Conservation (phyloP, 2,329 filamentous ascomycete species). For the Epichloe aotearoae region DNA sequence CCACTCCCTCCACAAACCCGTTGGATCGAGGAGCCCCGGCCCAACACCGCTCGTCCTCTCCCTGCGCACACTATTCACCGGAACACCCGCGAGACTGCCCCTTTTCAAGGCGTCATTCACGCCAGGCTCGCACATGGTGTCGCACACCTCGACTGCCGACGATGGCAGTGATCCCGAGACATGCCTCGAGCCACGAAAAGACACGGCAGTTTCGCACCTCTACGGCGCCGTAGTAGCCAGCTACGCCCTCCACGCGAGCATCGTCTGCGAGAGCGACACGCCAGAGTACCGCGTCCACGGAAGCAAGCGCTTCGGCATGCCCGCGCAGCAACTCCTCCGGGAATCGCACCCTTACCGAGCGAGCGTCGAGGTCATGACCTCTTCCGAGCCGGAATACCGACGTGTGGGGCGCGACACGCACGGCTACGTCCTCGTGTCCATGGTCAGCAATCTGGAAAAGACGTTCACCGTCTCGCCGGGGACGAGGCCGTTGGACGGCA, state of each 20-base stretch:
- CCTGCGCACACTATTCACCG: slow-evolving; percentile 46
- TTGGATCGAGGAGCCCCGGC: slow-evolving; percentile 25
- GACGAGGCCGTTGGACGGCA: slow-evolving; percentile 56
- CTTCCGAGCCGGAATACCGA: slow-evolving; percentile 6
- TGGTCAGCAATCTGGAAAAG: slow-evolving; percentile 72
- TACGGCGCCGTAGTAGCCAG: slow-evolving; percentile 76
- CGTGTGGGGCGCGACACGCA: slow-evolving; percentile 36
- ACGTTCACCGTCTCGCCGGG: slow-evolving; percentile 70
- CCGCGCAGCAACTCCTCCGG: slow-evolving; percentile 60
- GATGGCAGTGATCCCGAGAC: slow-evolving; percentile 3
- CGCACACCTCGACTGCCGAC: slow-evolving; percentile 13
- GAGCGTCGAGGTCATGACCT: slow-evolving; percentile 21
- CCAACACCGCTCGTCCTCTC: slow-evolving; percentile 33
- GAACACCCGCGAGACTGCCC: slow-evolving; percentile 41
- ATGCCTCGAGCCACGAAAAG: slow-evolving; percentile 13
- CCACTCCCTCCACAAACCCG: slow-evolving; percentile 46
- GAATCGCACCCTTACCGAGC: slow-evolving; percentile 38
- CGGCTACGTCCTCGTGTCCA: slow-evolving; percentile 61
- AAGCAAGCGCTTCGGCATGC: slow-evolving; percentile 68
- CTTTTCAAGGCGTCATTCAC: slow-evolving; percentile 51
- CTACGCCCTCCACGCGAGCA: slow-evolving; percentile 78
- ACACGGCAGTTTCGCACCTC: slow-evolving; percentile 27
- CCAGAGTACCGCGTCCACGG: slow-evolving; percentile 66
- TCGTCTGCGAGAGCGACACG: slow-evolving; percentile 88
- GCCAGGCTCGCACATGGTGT: slow-evolving; percentile 36